Percentiles rank a stretch among this genome's conserved stretches.
These are phyloP conservation scores for Aplosporella prunicola DNA, from an alignment of 2,329 filamentous ascomycete species.

Conservation along the genomic window DNA sequence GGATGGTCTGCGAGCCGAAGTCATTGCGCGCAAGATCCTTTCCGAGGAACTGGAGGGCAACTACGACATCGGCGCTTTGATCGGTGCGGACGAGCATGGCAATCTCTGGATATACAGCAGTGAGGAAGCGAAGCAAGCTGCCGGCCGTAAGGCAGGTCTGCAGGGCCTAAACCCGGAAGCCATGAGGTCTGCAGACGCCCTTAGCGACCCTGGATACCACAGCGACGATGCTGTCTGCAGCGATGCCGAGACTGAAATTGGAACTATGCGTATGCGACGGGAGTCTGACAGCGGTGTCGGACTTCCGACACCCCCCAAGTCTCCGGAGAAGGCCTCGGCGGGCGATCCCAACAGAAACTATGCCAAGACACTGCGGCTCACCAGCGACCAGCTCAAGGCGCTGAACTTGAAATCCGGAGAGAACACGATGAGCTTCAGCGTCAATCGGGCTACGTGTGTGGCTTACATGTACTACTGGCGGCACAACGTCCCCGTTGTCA, in stretches of 20 bases:
- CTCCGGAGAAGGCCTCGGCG: slow-evolving; percentile 37
- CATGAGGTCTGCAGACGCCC: slow-evolving; percentile 62
- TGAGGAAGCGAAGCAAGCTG: slow-evolving; percentile 87
- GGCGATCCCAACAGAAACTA: slow-evolving; percentile 77
- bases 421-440: slow-evolving; percentile 91
- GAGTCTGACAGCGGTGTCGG: slow-evolving; percentile 64
- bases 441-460: slow-evolving; percentile 85
- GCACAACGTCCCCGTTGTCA: slow-evolving; percentile 84
- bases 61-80: slow-evolving; percentile 91
- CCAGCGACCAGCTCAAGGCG: slow-evolving; percentile 87
- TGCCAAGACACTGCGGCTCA: slow-evolving; percentile 89
- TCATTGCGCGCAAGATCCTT: slow-evolving; percentile 86
- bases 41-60: slow-evolving; percentile 88
- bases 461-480: slow-evolving; percentile 93
- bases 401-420: slow-evolving; percentile 74
- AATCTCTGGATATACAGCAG: slow-evolving; percentile 99
- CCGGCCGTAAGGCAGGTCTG: slow-evolving; percentile 54
- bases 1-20: slow-evolving; percentile 81
- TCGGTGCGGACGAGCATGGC: slow-evolving; percentile 88
- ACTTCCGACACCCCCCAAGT: slow-evolving; percentile 50
- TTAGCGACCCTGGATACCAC: slow-evolving; percentile 90
- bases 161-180: slow-evolving; percentile 42
- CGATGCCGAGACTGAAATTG: slow-evolving; percentile 43
- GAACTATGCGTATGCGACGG: slow-evolving; percentile 48
- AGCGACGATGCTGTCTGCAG: slow-evolving; percentile 71